Percentiles rank a stretch among this genome's conserved stretches.
phyloP scores from a whole-genome alignment of 257 asterid genomes.

The Solanum paucissectum region DNA sequence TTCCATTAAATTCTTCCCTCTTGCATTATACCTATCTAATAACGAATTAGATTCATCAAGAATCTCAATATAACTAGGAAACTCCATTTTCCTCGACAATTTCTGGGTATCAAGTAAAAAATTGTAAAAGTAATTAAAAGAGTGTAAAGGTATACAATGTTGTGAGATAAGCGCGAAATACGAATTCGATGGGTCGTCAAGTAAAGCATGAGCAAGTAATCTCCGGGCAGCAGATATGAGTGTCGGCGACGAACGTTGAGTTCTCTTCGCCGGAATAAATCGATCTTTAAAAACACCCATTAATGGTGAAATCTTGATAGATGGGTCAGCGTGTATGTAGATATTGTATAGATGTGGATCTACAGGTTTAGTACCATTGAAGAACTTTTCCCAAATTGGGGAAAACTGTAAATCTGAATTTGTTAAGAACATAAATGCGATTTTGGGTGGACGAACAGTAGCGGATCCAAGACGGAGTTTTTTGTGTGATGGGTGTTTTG shows the following conservation, averaged over 20 bases:
- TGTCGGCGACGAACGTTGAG: conserved; percentile 85
- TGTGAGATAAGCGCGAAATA: conserved; percentile 57
- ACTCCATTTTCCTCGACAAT: conserved; percentile 35
- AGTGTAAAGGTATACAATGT: conserved; percentile 59
- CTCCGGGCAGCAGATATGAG: conserved; percentile 65
- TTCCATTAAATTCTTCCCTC: conserved; percentile 60
- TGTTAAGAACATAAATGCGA: conserved; percentile 79
- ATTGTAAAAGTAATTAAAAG: conserved; percentile 41
- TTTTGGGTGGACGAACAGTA: conserved; percentile 55
- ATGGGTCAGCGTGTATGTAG: conserved; percentile 77
- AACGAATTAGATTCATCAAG: conserved; percentile 24
- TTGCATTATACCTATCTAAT: conserved; percentile 54
- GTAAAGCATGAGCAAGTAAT: conserved; percentile 53
- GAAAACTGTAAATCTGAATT: conserved; percentile 62
- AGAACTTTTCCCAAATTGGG: conserved; percentile 65
- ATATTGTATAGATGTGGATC: conserved; percentile 50
- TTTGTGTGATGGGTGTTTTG: background rate
- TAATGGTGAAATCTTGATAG: conserved; percentile 20
- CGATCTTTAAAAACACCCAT: conserved; percentile 46
- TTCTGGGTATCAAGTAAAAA: conserved; percentile 51
- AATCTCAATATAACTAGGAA: conserved; percentile 62
- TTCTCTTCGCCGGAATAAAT: conserved; percentile 51
- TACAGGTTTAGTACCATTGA: conserved; percentile 15
- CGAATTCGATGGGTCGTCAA: conserved; percentile 51
- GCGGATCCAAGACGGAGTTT: conserved; percentile 46